Evolutionary conservation across 495 filamentous ascomycete species (phyloP).

Genomic region (Tuber calosporum): DNA sequence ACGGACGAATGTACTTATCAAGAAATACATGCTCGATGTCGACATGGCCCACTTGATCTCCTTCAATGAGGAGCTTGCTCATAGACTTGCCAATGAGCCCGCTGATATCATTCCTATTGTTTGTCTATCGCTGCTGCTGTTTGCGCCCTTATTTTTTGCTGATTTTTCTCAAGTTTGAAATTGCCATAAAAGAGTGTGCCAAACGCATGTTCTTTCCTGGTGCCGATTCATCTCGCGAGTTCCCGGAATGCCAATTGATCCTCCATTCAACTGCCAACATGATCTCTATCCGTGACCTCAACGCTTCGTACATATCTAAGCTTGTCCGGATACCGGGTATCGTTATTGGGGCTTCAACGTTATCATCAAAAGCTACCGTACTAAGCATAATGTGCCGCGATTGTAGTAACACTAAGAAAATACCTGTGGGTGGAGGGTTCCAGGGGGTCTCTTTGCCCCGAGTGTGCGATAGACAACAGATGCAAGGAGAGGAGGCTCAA

Average conservation of each 20-base stretch:
- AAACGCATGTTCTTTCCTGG: conserved; percentile 74
- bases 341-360: conserved; percentile 91
- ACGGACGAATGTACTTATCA: conserved; percentile 87
- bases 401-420: conserved; percentile 64
- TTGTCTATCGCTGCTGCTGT: conserved; percentile 35
- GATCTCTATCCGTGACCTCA: conserved; percentile 87
- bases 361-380: conserved; percentile 87
- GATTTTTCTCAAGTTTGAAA: conserved; percentile 65
- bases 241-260: conserved; percentile 91
- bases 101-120: conserved; percentile 89
- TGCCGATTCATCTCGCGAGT: conserved; percentile 54
- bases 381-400: conserved; percentile 83
- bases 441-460: conserved; percentile 75
- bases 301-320: conserved; percentile 85
- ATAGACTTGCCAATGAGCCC: conserved; percentile 82
- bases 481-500: conserved; percentile 44
- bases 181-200: conserved; percentile 80
- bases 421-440: conserved; percentile 76
- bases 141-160: conserved; percentile 13
- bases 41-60: conserved; percentile 94
- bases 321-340: conserved; percentile 96
- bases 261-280: conserved; percentile 85
- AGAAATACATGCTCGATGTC: conserved; percentile 93
- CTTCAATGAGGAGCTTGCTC: conserved; percentile 92
- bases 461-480: conserved; percentile 54